A percentile compares a stretch with the other conserved stretches of the same genome.
Conservation (phyloP, 2,329 filamentous ascomycete species). For the Ophiocordyceps camponoti-floridani region DNA sequence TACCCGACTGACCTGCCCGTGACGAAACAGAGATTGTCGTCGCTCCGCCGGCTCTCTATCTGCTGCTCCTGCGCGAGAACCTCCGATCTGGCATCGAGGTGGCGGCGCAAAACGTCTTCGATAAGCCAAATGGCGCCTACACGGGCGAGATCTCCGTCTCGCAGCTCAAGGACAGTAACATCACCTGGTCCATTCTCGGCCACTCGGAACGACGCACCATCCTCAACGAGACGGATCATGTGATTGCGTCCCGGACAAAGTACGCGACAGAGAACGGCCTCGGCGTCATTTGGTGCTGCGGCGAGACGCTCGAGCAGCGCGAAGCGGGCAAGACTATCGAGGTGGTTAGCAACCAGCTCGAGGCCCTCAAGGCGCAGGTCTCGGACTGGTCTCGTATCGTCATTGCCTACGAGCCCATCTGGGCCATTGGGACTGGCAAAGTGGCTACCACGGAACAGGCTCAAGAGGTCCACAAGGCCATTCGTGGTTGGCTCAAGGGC, state of each 20-base stretch:
- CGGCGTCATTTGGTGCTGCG: constrained; percentile 90
- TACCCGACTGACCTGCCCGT: background rate
- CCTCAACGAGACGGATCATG: constrained; percentile 68
- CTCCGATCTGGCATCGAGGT: constrained; percentile 64
- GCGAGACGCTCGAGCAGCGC: constrained; percentile 85
- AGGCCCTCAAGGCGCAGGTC: constrained; percentile 59
- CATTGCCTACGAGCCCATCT: constrained; percentile 97
- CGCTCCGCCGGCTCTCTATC: constrained; percentile 78
- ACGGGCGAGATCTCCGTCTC: constrained; percentile 90
- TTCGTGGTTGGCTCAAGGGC: constrained; percentile 75
- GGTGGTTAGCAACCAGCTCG: constrained; percentile 70
- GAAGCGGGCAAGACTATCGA: constrained; percentile 73
- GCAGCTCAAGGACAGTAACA: constrained; percentile 76
- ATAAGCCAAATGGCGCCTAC: constrained; percentile 92
- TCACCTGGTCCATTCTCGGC: constrained; percentile 82
- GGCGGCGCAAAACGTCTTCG: constrained; percentile 90
- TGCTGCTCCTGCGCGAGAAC: constrained; percentile 67
- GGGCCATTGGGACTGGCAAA: constrained; percentile 88
- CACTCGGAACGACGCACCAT: constrained; percentile 92
- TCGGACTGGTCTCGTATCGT: constrained; percentile 88
- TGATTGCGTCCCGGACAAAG: constrained; percentile 90
- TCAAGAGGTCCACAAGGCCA: constrained; percentile 83
- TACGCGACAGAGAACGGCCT: constrained; percentile 73
- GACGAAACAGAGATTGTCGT: constrained; percentile 69
- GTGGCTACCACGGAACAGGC: constrained; percentile 79